These are phyloP conservation scores for Camelina hispida DNA, from an alignment of 345 rosid genomes.

Conservation along the genomic window DNA sequence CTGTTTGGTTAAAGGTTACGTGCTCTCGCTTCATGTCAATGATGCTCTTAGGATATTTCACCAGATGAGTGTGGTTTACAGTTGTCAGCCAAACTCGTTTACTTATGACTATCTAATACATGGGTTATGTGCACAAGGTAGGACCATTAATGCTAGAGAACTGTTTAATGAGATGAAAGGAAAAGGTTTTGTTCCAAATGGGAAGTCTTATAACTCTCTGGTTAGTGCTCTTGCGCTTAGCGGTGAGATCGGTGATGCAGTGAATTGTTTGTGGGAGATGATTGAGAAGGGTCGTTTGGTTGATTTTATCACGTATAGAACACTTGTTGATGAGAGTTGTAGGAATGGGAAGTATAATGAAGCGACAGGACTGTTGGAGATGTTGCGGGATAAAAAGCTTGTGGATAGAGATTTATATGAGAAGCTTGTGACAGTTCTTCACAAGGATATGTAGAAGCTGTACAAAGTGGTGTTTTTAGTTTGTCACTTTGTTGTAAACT, in stretches of 20 bases:
- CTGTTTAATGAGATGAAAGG: slow-evolving; percentile 73
- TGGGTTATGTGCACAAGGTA: slow-evolving; percentile 83
- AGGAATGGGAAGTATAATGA: slow-evolving; percentile 60
- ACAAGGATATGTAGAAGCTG: slow-evolving; percentile 50
- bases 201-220: slow-evolving; percentile 78
- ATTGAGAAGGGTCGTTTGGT: slow-evolving; percentile 58
- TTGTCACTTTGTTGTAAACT: no score
- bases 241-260: slow-evolving; percentile 70
- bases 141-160: slow-evolving; percentile 79
- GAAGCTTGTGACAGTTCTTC: slow-evolving; percentile 68
- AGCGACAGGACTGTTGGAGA: slow-evolving; percentile 61
- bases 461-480: slow-evolving; percentile 18
- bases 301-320: slow-evolving; percentile 73
- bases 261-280: slow-evolving; percentile 76
- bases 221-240: slow-evolving; percentile 78
- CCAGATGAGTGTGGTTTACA: slow-evolving; percentile 78
- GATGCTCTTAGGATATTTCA: slow-evolving; percentile 94
- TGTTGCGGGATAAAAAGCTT: slow-evolving; percentile 60
- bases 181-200: slow-evolving; percentile 74
- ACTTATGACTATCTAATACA: slow-evolving; percentile 85
- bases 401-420: slow-evolving; percentile 60
- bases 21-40: slow-evolving; percentile 86
- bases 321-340: slow-evolving; percentile 78
- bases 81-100: slow-evolving; percentile 71
- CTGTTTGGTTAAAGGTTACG: slow-evolving; percentile 79